These are phyloP conservation scores for Fusarium domesticum DNA, from an alignment of 2,329 filamentous ascomycete genomes.

Conservation along the genomic window DNA sequence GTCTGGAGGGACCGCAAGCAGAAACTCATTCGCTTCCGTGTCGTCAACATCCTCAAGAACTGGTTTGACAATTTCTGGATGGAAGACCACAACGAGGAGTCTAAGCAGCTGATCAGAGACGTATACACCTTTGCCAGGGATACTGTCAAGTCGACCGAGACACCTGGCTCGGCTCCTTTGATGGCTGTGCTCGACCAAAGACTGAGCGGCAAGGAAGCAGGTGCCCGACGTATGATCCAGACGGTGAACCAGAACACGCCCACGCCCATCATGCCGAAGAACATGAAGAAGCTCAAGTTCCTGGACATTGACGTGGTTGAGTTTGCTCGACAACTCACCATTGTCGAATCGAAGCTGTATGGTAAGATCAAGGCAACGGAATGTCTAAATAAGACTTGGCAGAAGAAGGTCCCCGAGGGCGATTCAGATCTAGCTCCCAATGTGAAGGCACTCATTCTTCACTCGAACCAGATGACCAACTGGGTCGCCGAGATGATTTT, in stretches of 20 bases:
- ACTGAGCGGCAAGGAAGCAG: conserved; percentile 80
- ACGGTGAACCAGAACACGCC: conserved; percentile 82
- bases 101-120: conserved; percentile 78
- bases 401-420: conserved; percentile 83
- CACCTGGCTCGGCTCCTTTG: conserved; percentile 79
- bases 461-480: conserved; percentile 98
- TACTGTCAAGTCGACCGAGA: conserved; percentile 88
- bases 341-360: conserved; percentile 92
- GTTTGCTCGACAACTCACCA: conserved; percentile 95
- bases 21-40: conserved; percentile 90
- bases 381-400: conserved; percentile 98
- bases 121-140: conserved; percentile 90
- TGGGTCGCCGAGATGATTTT: conserved; percentile 99
- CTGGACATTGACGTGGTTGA: conserved; percentile 93
- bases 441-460: conserved; percentile 91
- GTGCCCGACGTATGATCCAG: conserved; percentile 80
- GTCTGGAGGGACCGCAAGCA: conserved; percentile 92
- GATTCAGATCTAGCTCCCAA: conserved; percentile 86
- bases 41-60: conserved; percentile 95
- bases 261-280: conserved; percentile 89
- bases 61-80: conserved; percentile 99
- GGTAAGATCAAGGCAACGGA: conserved; percentile 95
- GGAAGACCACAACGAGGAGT: conserved; percentile 85
- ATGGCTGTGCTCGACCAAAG: conserved; percentile 88
- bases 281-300: conserved; percentile 99